Percentiles rank a stretch among this genome's conserved stretches.
Evolutionary conservation across 2,329 filamentous ascomycete genomes (phyloP).

Genomic region (Cercospora berteroae): DNA sequence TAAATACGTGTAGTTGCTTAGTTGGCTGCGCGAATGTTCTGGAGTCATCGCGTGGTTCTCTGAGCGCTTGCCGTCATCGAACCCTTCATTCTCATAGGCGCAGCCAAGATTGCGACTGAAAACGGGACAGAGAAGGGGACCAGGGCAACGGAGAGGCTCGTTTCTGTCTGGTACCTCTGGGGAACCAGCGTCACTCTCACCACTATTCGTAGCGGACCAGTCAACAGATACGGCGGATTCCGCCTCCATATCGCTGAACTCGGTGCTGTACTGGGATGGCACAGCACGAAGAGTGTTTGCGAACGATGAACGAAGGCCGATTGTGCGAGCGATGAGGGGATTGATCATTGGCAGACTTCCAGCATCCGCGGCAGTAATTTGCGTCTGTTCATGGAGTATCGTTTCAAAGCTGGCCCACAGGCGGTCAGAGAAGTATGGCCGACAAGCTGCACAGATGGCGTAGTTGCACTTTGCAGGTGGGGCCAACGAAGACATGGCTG

Average conservation of each 20-base stretch:
- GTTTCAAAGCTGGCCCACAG: slow-evolving; percentile 47
- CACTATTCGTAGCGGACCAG: slow-evolving; percentile 31
- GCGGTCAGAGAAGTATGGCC: slow-evolving; percentile 51
- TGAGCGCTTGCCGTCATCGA: slow-evolving; percentile 33
- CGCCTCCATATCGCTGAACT: slow-evolving; percentile 31
- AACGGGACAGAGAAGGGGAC: slow-evolving; percentile 30
- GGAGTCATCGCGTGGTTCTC: slow-evolving; percentile 31
- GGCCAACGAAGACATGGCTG: background rate
- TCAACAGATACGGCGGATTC: slow-evolving; percentile 30
- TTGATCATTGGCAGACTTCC: slow-evolving; percentile 39
- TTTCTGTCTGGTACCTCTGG: slow-evolving; percentile 17
- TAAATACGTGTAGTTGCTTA: slow-evolving; percentile 20
- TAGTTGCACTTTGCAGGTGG: slow-evolving; percentile 40
- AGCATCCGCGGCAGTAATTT: slow-evolving; percentile 37
- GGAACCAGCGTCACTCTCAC: slow-evolving; percentile 24
- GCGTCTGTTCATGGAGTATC: slow-evolving; percentile 40
- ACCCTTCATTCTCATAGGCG: slow-evolving; percentile 32
- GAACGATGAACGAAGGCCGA: slow-evolving; percentile 33
- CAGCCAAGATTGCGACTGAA: slow-evolving; percentile 31
- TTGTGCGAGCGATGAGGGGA: slow-evolving; percentile 36
- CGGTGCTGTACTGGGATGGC: slow-evolving; percentile 20
- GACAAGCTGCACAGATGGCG: slow-evolving; percentile 51
- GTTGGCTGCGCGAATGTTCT: slow-evolving; percentile 23
- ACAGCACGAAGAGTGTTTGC: background rate
- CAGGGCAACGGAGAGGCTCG: slow-evolving; percentile 32